phyloP scores from a whole-genome alignment of 345 rosid genomes.

The Aquilaria yunnanensis region DNA sequence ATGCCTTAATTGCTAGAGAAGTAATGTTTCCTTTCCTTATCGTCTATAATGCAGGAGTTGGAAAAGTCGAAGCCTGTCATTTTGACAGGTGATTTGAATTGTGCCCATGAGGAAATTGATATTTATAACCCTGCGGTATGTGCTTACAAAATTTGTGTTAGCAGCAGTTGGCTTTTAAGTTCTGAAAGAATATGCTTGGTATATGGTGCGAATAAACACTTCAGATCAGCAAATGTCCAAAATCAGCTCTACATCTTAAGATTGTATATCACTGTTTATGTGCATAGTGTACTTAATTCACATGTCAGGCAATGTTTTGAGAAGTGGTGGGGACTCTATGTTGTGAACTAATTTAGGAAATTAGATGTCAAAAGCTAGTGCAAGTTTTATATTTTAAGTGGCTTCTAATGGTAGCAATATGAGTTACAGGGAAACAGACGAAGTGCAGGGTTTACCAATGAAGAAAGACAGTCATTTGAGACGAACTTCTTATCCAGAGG shows the following conservation, averaged over 20 bases:
- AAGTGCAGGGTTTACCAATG: constrained; percentile 88
- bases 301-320: no score
- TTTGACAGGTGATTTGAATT: constrained; percentile 89
- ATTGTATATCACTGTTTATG: no score
- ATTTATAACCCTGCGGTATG: constrained; percentile 77
- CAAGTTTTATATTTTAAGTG: not conserved
- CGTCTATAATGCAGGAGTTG: constrained; percentile 53
- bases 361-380: no score
- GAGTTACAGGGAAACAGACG: constrained; percentile 70
- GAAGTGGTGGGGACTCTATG: no score
- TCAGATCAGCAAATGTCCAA: no score
- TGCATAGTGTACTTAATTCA: no score
- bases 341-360: no score
- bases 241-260: no score
- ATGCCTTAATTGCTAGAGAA: not conserved
- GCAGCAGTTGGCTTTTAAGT: not conserved
- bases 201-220: no score
- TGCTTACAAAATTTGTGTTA: constrained; percentile 9
- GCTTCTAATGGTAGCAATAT: not conserved
- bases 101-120: constrained; percentile 96
- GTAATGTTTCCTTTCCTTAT: not conserved
- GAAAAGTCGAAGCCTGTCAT: constrained; percentile 95
- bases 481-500: constrained; percentile 74
- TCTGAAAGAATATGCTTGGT: no score
- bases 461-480: constrained; percentile 78